Conservation (phyloP, 768 basidiomycete species). For the Jaapia argillacea region DNA sequence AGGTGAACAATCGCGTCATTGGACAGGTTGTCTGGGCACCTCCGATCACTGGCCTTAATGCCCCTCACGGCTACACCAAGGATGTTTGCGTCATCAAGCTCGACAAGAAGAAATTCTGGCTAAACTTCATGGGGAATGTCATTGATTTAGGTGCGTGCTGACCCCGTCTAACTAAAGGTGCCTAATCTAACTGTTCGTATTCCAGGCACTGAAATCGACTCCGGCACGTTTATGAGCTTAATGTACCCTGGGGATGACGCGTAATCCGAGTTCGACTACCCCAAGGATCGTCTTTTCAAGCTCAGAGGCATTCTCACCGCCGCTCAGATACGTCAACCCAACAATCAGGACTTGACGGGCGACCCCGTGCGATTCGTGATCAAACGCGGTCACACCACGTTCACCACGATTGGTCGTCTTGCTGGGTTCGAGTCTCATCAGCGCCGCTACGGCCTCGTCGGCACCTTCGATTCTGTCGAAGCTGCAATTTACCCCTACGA, state of each 20-base stretch:
- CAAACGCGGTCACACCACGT: conserved; percentile 14
- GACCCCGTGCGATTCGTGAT: conserved; percentile 14
- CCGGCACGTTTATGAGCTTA: conserved; percentile 7
- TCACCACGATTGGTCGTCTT: conserved; percentile 15
- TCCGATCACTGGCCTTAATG: conserved; percentile 17
- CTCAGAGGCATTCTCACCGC: conserved; percentile 15
- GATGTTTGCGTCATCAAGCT: conserved; percentile 31
- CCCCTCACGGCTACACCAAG: conserved; percentile 23
- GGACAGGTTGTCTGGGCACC: conserved; percentile 30
- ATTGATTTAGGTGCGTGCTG: conserved; percentile 21
- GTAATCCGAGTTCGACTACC: conserved; percentile 17
- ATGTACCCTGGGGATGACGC: conserved; percentile 12
- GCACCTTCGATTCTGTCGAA: conserved; percentile 13
- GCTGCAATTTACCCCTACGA: conserved; percentile 12
- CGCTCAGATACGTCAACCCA: conserved; percentile 12
- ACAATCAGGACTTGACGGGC: conserved; percentile 11
- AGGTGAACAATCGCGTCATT: conserved; percentile 23
- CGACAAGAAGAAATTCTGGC: conserved; percentile 26
- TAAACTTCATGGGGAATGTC: conserved; percentile 23
- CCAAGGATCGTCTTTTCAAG: conserved; percentile 12
- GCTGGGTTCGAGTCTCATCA: conserved; percentile 11
- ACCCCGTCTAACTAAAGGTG: conserved; percentile 7
- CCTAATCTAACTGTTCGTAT: conserved; percentile 14
- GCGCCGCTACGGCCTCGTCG: conserved; percentile 11
- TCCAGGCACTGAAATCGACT: conserved; percentile 10